Evolutionary conservation across 208 protist species (phyloP).

Genomic region (Histomonas meleagridis): DNA sequence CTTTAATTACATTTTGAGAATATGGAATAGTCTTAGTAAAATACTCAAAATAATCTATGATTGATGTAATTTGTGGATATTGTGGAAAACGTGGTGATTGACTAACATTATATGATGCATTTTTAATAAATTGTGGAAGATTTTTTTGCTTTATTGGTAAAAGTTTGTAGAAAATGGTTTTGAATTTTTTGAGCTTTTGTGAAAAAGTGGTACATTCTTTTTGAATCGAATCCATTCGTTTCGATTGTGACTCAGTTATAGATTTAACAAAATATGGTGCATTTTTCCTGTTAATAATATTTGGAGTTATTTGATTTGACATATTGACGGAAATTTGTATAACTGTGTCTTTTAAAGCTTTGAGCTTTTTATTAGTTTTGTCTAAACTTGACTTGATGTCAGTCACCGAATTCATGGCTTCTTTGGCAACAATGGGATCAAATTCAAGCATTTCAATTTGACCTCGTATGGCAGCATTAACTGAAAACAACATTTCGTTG

Average conservation of each 20-base stretch:
- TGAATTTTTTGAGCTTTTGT: not conserved
- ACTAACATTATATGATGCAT: not conserved
- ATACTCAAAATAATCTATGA: not conserved
- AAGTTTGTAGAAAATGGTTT: not conserved
- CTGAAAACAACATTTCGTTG: slow-evolving; percentile 14
- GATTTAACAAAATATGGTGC: not conserved
- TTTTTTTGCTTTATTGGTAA: not conserved
- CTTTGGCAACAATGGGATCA: not conserved
- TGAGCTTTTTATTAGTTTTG: not conserved
- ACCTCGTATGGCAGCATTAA: not conserved
- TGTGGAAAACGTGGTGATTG: not conserved
- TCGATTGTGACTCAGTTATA: not conserved
- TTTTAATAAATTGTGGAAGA: not conserved
- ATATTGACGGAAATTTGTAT: not conserved
- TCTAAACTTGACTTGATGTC: not conserved
- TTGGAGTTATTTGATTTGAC: not conserved
- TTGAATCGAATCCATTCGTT: not conserved
- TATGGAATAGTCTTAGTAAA: not conserved
- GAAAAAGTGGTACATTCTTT: not conserved
- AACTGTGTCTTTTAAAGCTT: not conserved
- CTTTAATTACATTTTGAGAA: not conserved
- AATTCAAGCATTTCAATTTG: not conserved
- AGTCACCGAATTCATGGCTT: not conserved
- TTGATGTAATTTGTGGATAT: not conserved
- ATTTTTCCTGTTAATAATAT: not conserved